Evolutionary conservation across 129 eudicot genomes (phyloP).

Genomic region (Solidago caesia): DNA sequence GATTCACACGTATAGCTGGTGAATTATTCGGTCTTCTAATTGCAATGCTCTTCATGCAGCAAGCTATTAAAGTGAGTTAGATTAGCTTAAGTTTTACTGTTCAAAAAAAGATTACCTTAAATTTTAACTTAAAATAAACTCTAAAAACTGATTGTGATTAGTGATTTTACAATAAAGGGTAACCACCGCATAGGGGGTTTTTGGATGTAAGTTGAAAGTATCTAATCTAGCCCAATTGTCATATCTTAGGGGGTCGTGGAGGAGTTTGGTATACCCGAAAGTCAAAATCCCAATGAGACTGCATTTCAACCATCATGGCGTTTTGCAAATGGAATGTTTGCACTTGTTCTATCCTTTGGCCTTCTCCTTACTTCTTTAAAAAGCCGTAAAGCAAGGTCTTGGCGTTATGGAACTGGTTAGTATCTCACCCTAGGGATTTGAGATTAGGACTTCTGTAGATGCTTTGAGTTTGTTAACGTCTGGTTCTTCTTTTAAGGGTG

Average conservation of each 20-base stretch:
- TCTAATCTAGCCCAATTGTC: not conserved
- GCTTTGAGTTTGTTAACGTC: constrained; percentile 16
- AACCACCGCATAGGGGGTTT: not conserved
- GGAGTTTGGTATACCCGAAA: constrained; percentile 85
- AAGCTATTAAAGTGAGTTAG: constrained; percentile 81
- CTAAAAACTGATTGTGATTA: not conserved
- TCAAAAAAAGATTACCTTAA: not conserved
- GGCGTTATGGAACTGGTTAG: constrained; percentile 96
- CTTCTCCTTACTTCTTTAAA: constrained; percentile 84
- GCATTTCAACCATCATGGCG: constrained; percentile 90
- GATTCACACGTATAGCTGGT: constrained; percentile 95
- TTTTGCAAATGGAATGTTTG: constrained; percentile 99
- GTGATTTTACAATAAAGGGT: constrained; percentile 13
- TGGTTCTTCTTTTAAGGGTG: constrained; percentile 53
- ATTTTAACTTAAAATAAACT: constrained; percentile 1
- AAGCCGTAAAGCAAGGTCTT: constrained; percentile 97
- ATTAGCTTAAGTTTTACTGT: constrained; percentile 2
- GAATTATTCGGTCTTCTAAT: constrained; percentile 94
- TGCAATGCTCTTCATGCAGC: constrained; percentile 99
- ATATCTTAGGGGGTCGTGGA: constrained; percentile 81
- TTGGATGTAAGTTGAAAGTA: not conserved
- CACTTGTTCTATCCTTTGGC: constrained; percentile 91
- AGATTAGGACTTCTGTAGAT: not conserved
- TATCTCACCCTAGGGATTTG: constrained; percentile 2
- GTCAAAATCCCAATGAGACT: constrained; percentile 58